phyloP scores from a whole-genome alignment of 805 yeast genomes.

The Saccharomycopsis synnaedendra region DNA sequence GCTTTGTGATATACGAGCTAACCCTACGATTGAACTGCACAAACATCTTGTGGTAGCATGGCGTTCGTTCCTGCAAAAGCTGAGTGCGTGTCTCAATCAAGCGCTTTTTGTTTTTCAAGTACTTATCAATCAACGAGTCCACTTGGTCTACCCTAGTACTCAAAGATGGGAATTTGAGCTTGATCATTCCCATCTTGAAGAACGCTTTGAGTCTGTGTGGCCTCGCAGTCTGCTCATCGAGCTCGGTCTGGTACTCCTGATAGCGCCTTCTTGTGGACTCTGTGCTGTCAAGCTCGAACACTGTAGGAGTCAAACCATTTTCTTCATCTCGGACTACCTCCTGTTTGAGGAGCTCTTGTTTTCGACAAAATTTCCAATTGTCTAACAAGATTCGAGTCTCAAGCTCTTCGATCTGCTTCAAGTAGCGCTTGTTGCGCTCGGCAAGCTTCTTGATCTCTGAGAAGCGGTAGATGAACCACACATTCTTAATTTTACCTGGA shows the following conservation, averaged over 20 bases:
- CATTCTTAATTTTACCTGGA: conserved; percentile 41
- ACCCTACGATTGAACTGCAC: conserved; percentile 46
- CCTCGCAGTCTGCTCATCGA: background rate
- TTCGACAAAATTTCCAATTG: conserved; percentile 7
- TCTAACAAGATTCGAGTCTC: conserved; percentile 25
- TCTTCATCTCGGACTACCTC: background rate
- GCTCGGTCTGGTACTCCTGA: background rate
- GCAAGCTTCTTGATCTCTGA: conserved; percentile 26
- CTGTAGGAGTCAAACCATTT: background rate
- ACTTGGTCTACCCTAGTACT: background rate
- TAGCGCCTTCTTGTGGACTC: background rate
- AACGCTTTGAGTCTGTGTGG: conserved; percentile 7
- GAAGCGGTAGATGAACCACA: conserved; percentile 49
- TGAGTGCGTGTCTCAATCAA: conserved; percentile 1
- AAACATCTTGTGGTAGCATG: conserved; percentile 35
- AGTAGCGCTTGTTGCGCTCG: conserved; percentile 20
- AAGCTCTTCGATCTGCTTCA: conserved; percentile 28
- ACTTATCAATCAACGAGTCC: conserved; percentile 1
- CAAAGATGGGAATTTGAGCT: background rate
- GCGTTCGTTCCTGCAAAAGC: conserved; percentile 6
- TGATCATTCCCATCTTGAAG: background rate
- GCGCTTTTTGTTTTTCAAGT: conserved; percentile 2
- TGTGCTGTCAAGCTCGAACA: background rate
- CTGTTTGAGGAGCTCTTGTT: conserved; percentile 1
- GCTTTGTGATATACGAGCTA: conserved; percentile 55